Base-by-base conservation (phyloP, 2,329 filamentous ascomycete genomes). In the Fusarium citri region DNA sequence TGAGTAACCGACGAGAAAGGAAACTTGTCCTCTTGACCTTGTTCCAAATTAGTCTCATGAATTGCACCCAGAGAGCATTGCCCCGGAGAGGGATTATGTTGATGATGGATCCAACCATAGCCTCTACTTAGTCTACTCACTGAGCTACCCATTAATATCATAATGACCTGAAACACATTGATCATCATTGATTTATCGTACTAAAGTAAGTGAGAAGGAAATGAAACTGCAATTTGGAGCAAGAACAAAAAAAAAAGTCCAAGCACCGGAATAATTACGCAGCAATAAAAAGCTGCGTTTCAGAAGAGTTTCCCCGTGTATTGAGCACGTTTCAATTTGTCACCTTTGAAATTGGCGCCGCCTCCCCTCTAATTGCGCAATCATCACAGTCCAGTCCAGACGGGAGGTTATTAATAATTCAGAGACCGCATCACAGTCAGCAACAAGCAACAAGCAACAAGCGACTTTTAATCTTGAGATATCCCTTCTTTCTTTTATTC, bases 311-410 rank as follows among this genome's bases (percentile, higher is more conserved):
- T 66, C 66, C 64, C 62, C 59, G 62, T 67, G 69, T 59, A 41
- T 68, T 74, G 72, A 74, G 72, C 69, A 74, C 31, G 72, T 74
- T 74, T 74, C 72, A 74, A 41, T 56, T 57, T 46, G 47, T 46
- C 30, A 51, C 47, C 59, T 63, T 40, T 20, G 28, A 55, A 59
- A 43, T 59, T 56, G 55, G 49, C 18, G 45, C 59, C 59, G 55
- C 63, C 59, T 53, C 58, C 59, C 63, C 31, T 45, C 59, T 57
- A 71, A 74, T 75, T 75, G 73, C 73, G 73, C 73, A 75, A 75
- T 74, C 69, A 69, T 74, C 68, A 66, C 68, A 62, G 68, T 28
- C 51, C 20, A 26, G 26, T 58, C 55, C 22, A 48, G 23, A 16
- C 45, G 25, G 48, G 48, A 50, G n/a, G 55, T 49, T 55, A 74